Base-by-base conservation (phyloP, 345 rosid species). In the Noccaea bulbosa region DNA sequence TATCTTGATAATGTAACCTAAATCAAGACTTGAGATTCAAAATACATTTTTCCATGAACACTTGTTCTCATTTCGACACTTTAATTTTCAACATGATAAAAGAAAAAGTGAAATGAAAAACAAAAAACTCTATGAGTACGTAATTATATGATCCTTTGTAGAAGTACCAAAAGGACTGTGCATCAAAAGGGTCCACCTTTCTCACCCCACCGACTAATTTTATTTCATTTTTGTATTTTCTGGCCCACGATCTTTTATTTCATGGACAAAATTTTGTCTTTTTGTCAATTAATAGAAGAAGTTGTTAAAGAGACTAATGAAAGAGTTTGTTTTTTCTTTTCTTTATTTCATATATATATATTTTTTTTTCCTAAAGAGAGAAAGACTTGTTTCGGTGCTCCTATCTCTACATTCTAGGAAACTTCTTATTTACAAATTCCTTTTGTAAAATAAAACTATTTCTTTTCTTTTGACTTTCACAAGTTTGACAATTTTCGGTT, bases 281-380 rank as follows among this genome's bases (percentile, higher is more conserved):
- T 55, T 72, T 63, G 64, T 63, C 56, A 45, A 62, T 63, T 17
- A 64, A 72, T 64, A 11, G 40, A 64, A 62, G 35, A 57, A 32
- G 52, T 48, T 70, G 51, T 61, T 61, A 53, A 32, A 71, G 69
- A 43, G 69, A 43, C 62, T 41, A 61, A 61, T 17, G 41, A 71
- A 61, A 60, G 44, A 61, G 8, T 70, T 52, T 71, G 52, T 70
- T 40, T 70, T 70, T 40, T 70, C 5, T 7, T 69, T 62, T 12
- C 30, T 50, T 5, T 3, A 4, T 41, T 41, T 22, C 17, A 4
- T 27, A n/a, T n/a, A n/a, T n/a, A n/a, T n/a, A n/a, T n/a, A n/a
- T n/a, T n/a, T n/a, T n/a, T n/a, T n/a, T n/a, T n/a, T n/a, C n/a
- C n/a, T n/a, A n/a, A n/a, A n/a, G n/a, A 20, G 22, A 20, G 22